Evolutionary conservation across 2,329 filamentous ascomycete species (phyloP), one percentile per base, ranked within the genome.

Genomic region (Lomentospora prolificans): DNA sequence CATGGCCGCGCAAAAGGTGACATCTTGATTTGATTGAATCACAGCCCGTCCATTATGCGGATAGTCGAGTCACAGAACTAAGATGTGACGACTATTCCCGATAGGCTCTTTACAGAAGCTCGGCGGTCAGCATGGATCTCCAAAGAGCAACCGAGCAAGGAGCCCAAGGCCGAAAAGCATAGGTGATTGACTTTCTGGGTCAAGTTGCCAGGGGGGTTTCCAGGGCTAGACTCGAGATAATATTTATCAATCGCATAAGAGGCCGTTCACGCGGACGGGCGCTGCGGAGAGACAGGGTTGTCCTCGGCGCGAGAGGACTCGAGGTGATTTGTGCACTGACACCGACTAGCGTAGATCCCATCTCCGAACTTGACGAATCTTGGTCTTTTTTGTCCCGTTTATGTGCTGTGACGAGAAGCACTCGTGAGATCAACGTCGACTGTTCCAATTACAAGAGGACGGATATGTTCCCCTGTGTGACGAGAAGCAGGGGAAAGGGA

Each of bases 21-120:
- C n/a, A 14, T 17, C 19, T 17, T 41, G 36, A 22, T 27, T 24
- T n/a, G 19, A 31, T 28, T 41, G n/a, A 36, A 25, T 19, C 19
- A 14, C 12, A 53, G 8, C 25, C 24, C 36, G 31, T n/a, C 24
- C 30, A 24, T 31, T 41, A 53, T 41, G 51, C 51, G 33, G 19
- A 53, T 53, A 39, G 51, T 22, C 31, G 41, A 22, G 19, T n/a
- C n/a, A n/a, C n/a, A n/a, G n/a, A n/a, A 12, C 30, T 6, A 24
- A 33, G 22, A 33, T 48, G 53, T 55, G 53, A 55, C 27, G 53
- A 55, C 53, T 27, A 30, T 55, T 28, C 53, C 53, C 25, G 28
- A 55, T 50, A 48, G 39, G 53, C n/a, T 22, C n/a, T 19, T 48
- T 22, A 6, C 30, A 33, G 17, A 48, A 55, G 53, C n/a, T 28